Conservation (phyloP, 441 rosid genomes). For the Erysimum cheiri region DNA sequence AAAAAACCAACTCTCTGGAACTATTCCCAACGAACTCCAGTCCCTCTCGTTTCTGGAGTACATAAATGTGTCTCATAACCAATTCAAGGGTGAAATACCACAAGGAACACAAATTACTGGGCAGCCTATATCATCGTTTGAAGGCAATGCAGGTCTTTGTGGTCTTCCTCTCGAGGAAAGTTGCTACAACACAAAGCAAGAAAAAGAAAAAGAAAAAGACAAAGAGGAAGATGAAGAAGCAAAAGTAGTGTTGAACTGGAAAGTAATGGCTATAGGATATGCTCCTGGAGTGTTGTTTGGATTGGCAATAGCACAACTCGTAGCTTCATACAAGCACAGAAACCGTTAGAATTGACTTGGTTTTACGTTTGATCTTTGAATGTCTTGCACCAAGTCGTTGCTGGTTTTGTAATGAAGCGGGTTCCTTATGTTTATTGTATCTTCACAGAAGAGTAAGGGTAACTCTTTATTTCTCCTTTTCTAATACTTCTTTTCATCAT, state of each 20-base stretch:
- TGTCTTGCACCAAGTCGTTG: background rate
- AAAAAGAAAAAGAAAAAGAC: background rate
- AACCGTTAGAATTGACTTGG: background rate
- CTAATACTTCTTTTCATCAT: too few species aligned
- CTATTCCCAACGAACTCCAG: conserved; percentile 43
- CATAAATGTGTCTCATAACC: conserved; percentile 50
- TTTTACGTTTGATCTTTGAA: background rate
- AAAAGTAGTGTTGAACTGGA: conserved; percentile 7
- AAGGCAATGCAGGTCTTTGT: conserved; percentile 45
- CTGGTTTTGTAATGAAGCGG: background rate
- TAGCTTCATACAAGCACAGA: background rate
- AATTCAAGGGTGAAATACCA: conserved; percentile 53
- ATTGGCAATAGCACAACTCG: background rate
- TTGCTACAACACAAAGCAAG: conserved; percentile 33
- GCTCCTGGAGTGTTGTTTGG: background rate
- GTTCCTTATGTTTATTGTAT: conserved; percentile 1
- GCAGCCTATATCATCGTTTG: conserved; percentile 38
- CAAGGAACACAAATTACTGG: conserved; percentile 35
- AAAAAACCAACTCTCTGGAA: conserved; percentile 25
- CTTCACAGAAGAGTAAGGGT: too few species aligned
- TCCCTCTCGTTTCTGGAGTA: conserved; percentile 46
- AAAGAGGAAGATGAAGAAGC: background rate
- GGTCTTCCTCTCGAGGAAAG: conserved; percentile 43
- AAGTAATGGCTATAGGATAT: background rate
- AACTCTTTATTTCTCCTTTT: too few species aligned